These are phyloP conservation scores for Fusarium sp. DNA, from an alignment of 2,329 filamentous ascomycete species.

Conservation along the genomic window DNA sequence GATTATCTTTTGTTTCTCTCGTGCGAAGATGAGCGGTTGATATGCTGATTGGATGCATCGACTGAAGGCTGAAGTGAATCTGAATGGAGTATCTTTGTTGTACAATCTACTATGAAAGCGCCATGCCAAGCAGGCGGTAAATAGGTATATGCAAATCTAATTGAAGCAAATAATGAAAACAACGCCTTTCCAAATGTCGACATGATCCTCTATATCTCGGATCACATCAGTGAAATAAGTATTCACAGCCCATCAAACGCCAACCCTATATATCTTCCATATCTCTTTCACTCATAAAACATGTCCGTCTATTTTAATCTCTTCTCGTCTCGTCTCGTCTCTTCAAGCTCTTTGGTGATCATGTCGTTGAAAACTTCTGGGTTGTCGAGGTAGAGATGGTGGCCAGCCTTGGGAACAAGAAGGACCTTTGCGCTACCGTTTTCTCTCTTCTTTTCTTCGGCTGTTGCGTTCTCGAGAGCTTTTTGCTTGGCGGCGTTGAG, in stretches of 20 bases:
- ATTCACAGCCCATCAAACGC: slow-evolving; percentile 32
- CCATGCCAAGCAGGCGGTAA: slow-evolving; percentile 15
- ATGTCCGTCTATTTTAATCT: slow-evolving; percentile 38
- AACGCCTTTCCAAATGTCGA: slow-evolving; percentile 37
- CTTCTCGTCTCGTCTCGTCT: slow-evolving; percentile 53
- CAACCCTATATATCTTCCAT: slow-evolving; percentile 18
- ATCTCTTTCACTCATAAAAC: slow-evolving; percentile 3
- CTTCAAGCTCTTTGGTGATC: slow-evolving; percentile 64
- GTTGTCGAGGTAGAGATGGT: slow-evolving; percentile 71
- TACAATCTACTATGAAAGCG: slow-evolving; percentile 26
- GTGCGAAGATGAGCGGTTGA: not conserved
- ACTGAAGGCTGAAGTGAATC: not conserved
- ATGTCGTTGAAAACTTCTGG: slow-evolving; percentile 67
- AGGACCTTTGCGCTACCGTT: slow-evolving; percentile 86
- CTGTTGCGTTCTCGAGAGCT: slow-evolving; percentile 69
- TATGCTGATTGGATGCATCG: not conserved
- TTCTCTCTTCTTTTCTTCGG: slow-evolving; percentile 76
- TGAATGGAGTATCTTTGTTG: slow-evolving; percentile 11
- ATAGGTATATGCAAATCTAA: slow-evolving; percentile 40
- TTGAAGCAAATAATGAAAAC: not conserved
- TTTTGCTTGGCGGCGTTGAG: slow-evolving; percentile 74
- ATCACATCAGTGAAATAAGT: slow-evolving; percentile 9
- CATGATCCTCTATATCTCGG: slow-evolving; percentile 17
- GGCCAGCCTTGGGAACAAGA: slow-evolving; percentile 72
- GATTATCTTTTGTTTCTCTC: no score